Percentiles rank a stretch among this genome's conserved stretches.
Evolutionary conservation across 2,329 filamentous ascomycete genomes (phyloP).

Genomic region (Septoria linicola): DNA sequence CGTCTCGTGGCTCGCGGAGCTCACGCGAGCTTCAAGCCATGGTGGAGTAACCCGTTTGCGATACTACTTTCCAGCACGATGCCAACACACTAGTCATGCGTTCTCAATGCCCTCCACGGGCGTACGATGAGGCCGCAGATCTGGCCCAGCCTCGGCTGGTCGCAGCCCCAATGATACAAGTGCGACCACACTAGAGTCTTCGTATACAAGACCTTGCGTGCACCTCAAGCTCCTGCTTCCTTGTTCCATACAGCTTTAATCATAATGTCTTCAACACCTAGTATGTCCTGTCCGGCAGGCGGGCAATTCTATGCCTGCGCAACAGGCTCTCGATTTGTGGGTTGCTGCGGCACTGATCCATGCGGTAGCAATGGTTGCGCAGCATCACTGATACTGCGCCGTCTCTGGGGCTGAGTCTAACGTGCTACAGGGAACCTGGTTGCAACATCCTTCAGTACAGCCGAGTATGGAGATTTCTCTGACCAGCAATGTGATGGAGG

Average conservation of each 20-base stretch:
- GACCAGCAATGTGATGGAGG: constrained; percentile 14
- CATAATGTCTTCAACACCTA: constrained; percentile 9
- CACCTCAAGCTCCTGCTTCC: not conserved
- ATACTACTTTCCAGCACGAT: not conserved
- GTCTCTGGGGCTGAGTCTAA: not conserved
- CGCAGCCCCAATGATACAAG: not conserved
- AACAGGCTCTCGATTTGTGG: constrained; percentile 12
- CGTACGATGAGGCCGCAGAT: not conserved
- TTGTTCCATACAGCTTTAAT: not conserved
- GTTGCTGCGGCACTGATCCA: constrained; percentile 17
- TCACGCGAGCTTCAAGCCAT: not conserved
- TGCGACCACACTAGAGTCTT: not conserved
- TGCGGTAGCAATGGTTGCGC: constrained; percentile 12
- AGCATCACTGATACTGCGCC: not conserved
- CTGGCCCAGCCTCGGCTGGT: not conserved
- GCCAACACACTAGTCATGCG: not conserved
- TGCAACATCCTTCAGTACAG: constrained; percentile 10
- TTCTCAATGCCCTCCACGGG: no score
- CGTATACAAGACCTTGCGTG: not conserved
- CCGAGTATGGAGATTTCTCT: constrained; percentile 6
- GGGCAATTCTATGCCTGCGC: constrained; percentile 16
- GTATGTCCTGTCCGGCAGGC: constrained; percentile 17
- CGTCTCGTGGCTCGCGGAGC: no score
- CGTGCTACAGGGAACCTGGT: constrained; percentile 3
- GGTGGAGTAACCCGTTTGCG: not conserved